Base-by-base conservation (phyloP, 768 basidiomycete species). In the Lactarius hatsudake region DNA sequence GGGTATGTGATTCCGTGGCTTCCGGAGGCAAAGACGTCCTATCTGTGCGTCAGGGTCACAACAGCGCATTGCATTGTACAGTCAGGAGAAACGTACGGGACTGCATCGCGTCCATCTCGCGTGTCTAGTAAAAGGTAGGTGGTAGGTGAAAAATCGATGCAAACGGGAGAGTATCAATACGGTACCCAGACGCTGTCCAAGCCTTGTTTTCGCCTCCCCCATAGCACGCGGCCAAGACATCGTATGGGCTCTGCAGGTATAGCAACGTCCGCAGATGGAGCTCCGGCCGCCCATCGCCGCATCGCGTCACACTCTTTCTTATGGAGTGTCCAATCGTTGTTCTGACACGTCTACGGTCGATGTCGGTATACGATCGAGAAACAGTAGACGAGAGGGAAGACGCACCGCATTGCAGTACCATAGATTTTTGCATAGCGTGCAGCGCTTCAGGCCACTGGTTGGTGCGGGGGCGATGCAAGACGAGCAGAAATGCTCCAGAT, bases 221-320 rank as follows among this genome's bases (percentile, higher is more conserved):
- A 92, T 34, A 94, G 72, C 20, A 96, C 81, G 51, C 94, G 84
- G 0, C 85, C 93, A 17, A 98, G 77, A 69, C 88, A 90, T 60
- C 96, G 79, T 12, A 96, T 81, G 1, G 90, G 91, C 65, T 96
- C 94, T 38, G 82, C 87, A 0, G 94, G 93, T 20, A 89, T 72
- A 5, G 81, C 67, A 5, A 81, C 68, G 12, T 82, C 80, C 15
- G 76, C 65, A 2, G 83, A 83, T 2, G 84, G 82, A 6, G 85
- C 84, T 18, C 79, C 72, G 34, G 80, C 74, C 1, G 79, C 79
- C 89, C 87, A 89, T 62, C 76, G 78, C 63, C 81, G 81, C 10
- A 96, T 77, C 0, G 92, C 88, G 6, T 68, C 65, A 73, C 96
- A 98, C 81, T 98, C 96, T 1, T 76, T 75, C 75, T 88, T 91